Percentiles rank a stretch among this genome's conserved stretches.
Evolutionary conservation across 805 yeast species (phyloP).

Genomic region (Nakazawaea laoshanensis): DNA sequence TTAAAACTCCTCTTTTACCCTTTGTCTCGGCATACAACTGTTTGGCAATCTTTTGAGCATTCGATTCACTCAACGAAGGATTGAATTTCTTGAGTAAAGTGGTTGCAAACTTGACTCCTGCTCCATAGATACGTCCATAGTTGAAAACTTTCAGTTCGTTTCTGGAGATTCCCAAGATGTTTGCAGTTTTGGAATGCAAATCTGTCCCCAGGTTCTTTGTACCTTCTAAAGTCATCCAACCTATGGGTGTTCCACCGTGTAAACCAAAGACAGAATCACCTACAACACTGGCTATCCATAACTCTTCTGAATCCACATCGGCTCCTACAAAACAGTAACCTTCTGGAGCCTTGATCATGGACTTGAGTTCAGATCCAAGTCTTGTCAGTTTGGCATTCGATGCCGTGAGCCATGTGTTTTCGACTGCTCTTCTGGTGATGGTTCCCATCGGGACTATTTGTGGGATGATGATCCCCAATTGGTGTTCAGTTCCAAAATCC

Average conservation of each 20-base stretch:
- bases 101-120: conserved; percentile 87
- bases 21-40: conserved; percentile 75
- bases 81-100: conserved; percentile 79
- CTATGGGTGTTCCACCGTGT: conserved; percentile 95
- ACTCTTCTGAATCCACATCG: conserved; percentile 96
- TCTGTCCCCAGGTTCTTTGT: conserved; percentile 88
- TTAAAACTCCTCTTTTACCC: conserved; percentile 39
- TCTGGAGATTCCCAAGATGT: conserved; percentile 79
- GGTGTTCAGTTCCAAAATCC: conserved; percentile 13
- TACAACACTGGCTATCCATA: conserved; percentile 94
- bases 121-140: conserved; percentile 96
- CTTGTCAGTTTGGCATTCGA: conserved; percentile 82
- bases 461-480: conserved; percentile 74
- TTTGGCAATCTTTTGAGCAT: conserved; percentile 59
- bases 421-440: conserved; percentile 91
- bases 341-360: conserved; percentile 76
- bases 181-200: conserved; percentile 89
- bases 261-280: conserved; percentile 85
- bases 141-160: conserved; percentile 93
- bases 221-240: conserved; percentile 99
- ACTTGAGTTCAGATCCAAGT: conserved; percentile 89
- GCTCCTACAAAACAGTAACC: conserved; percentile 96
- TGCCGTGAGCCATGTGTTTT: conserved; percentile 96
- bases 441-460: conserved; percentile 91
- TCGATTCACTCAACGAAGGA: conserved; percentile 53